Percentiles rank a stretch among this genome's conserved stretches.
Conservation (phyloP, 1,284 basidiomycete genomes). For the Pholiota adiposa region DNA sequence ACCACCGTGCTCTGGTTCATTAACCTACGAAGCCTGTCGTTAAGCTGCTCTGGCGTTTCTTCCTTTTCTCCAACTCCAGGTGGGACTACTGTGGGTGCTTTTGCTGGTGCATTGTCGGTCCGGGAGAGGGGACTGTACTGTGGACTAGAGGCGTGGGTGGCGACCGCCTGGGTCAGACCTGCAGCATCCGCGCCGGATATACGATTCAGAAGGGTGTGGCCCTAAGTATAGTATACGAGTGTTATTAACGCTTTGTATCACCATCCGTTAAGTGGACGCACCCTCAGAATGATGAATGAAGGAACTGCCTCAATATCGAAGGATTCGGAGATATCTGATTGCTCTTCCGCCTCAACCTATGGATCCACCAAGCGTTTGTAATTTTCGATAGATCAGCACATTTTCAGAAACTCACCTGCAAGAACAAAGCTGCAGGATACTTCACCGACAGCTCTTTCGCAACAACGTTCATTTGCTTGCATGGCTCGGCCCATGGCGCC, state of each 20-base stretch:
- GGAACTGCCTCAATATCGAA: conserved; percentile 95
- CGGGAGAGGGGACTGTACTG: conserved; percentile 44
- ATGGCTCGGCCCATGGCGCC: conserved; percentile 92
- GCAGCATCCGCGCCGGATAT: conserved; percentile 85
- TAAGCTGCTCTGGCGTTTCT: conserved; percentile 73
- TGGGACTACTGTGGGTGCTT: conserved; percentile 38
- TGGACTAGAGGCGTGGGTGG: conserved; percentile 50
- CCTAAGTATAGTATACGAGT: conserved; percentile 70
- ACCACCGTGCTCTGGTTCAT: conserved; percentile 82
- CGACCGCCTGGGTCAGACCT: conserved; percentile 68
- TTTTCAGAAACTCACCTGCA: conserved; percentile 58
- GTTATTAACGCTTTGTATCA: not conserved
- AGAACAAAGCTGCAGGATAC: conserved; percentile 70
- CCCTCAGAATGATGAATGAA: conserved; percentile 82
- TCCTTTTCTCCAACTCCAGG: conserved; percentile 32
- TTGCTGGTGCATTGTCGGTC: conserved; percentile 42
- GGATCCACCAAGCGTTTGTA: not conserved
- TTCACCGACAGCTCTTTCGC: conserved; percentile 74
- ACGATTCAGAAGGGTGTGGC: conserved; percentile 85
- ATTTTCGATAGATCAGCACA: not conserved
- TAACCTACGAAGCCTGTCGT: conserved; percentile 61
- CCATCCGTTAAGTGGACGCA: conserved; percentile 35
- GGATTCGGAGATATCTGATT: conserved; percentile 90
- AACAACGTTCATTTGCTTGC: conserved; percentile 84
- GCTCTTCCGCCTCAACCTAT: conserved; percentile 90